Evolutionary conservation across 208 protist species (phyloP).

Genomic region (Trichomonas tenax): DNA sequence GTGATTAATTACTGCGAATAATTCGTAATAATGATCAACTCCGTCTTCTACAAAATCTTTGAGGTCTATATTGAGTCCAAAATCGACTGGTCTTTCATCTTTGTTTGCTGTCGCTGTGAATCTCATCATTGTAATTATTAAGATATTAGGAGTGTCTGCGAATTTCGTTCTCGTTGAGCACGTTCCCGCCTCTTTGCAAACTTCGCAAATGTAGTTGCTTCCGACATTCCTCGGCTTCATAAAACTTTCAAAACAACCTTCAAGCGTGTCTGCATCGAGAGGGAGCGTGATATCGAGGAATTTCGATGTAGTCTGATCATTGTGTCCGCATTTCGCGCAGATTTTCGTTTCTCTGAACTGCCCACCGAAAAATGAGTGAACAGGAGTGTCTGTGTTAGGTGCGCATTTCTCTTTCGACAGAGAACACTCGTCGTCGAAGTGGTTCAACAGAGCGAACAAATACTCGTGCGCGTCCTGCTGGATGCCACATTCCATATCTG

Average conservation of each 20-base stretch:
- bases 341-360: background rate
- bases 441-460: background rate
- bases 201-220: background rate
- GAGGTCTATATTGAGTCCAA: background rate
- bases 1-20: background rate
- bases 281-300: background rate
- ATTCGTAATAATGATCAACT: background rate
- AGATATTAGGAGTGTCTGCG: background rate
- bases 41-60: background rate
- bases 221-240: background rate
- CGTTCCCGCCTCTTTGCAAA: background rate
- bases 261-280: background rate
- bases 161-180: background rate
- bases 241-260: background rate
- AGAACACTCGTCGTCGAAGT: background rate
- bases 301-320: background rate
- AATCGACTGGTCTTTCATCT: background rate
- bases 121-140: background rate
- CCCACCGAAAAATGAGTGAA: background rate
- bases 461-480: conserved; percentile 5
- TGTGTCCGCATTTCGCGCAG: background rate
- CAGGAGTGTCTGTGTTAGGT: background rate
- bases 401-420: background rate
- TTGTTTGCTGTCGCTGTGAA: background rate
- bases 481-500: background rate